phyloP scores from a whole-genome alignment of 495 filamentous ascomycete species.

The Ascodesmis nigricans region DNA sequence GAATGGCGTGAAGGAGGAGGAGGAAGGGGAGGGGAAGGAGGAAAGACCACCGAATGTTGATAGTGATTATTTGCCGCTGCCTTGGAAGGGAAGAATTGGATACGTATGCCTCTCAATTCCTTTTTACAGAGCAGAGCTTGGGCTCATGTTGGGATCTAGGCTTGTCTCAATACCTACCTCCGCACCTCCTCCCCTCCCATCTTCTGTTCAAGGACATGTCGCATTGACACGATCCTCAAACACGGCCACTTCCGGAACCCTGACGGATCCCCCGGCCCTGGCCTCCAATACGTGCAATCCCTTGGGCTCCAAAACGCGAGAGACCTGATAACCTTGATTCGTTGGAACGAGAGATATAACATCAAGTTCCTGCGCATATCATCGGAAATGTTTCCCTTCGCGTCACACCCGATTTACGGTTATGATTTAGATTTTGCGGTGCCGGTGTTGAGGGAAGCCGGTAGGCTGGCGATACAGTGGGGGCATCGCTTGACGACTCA shows the following conservation, averaged over 20 bases:
- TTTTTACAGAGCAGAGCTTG: neutral
- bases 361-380: constrained; percentile 86
- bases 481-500: constrained; percentile 79
- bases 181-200: constrained; percentile 65
- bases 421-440: constrained; percentile 77
- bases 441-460: constrained; percentile 52
- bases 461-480: constrained; percentile 52
- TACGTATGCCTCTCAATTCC: constrained; percentile 38
- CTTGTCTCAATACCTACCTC: constrained; percentile 83
- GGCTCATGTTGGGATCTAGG: no score
- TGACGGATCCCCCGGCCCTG: constrained; percentile 27
- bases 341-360: constrained; percentile 82
- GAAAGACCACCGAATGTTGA: constrained; percentile 43
- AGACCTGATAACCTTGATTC: constrained; percentile 64
- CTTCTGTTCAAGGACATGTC: constrained; percentile 79
- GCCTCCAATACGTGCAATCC: constrained; percentile 49
- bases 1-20: neutral
- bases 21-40: constrained; percentile 4
- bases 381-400: constrained; percentile 94
- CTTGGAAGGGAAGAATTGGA: constrained; percentile 80
- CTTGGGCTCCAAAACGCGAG: constrained; percentile 62
- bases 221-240: constrained; percentile 75
- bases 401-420: constrained; percentile 66
- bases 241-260: constrained; percentile 32
- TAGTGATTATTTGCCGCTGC: constrained; percentile 66